Evolutionary conservation across 768 basidiomycete genomes (phyloP), one percentile per base, ranked within the genome.

Genomic region (Hortiboletus campestris): DNA sequence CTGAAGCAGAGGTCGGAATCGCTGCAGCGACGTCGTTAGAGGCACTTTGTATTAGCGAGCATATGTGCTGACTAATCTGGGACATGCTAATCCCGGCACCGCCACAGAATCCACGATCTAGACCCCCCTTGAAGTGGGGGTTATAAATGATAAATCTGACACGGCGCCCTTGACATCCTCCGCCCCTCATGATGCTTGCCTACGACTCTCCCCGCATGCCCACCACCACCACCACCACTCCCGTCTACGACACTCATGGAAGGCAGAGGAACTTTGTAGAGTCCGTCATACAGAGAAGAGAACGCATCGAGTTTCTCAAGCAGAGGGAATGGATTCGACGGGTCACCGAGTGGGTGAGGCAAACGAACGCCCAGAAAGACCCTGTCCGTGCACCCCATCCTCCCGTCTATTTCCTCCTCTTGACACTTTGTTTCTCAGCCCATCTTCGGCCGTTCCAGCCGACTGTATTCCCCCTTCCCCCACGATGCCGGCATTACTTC

Each of bases 1-100:
- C 68, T 89, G 62, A 87, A 88, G 68, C 63, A 62, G 50, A 68
- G 78, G 39, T 74, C 79, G 1, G 86, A 88, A n/a, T n/a, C n/a
- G n/a, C n/a, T n/a, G 64, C 60, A 57, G n/a, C 31, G 19, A 38
- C 38, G 25, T 12, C 42, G 45, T 25, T 25, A 25, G 25, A 25
- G 25, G 25, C 25, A 25, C 25, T 25, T 25, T 25, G 25, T 25
- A 25, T 9, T 31, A 38, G n/a, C 22, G 43, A 35, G 34, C 34
- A 44, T 20, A 17, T 20, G 6, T 20, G 36, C 46, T 67, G 62
- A 68, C 60, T 56, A 51, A 68, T 59, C 51, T 34, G 31, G 63
- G 63, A 68, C 67, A n/a, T 38, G 61, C 52, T 54, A 62, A 67
- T 67, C 49, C 42, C 14, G 25, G 42, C 66, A 69, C 64, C 51